These are phyloP conservation scores for Aspergillus floridensis DNA, from an alignment of 2,329 filamentous ascomycete species.

Conservation along the genomic window DNA sequence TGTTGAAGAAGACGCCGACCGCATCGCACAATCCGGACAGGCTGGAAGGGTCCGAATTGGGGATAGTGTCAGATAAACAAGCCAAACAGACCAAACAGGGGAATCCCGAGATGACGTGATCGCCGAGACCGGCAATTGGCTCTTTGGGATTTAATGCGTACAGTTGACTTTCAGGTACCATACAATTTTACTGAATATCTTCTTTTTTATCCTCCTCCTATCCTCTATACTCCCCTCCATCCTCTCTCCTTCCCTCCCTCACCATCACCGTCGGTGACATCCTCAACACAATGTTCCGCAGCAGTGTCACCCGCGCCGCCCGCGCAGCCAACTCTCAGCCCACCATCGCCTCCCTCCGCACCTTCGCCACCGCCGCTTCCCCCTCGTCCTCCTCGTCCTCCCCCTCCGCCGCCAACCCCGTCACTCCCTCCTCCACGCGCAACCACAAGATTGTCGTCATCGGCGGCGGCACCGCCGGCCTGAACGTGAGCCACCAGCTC, in stretches of 20 bases:
- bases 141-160: too few relatives aligned
- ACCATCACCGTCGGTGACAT: not conserved
- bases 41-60: too few relatives aligned
- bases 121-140: not conserved
- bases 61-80: not conserved
- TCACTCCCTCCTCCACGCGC: constrained; percentile 36
- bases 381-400: constrained; percentile 30
- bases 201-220: constrained; percentile 25
- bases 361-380: constrained; percentile 30
- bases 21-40: not conserved
- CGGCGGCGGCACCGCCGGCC: constrained; percentile 64
- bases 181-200: constrained; percentile 10
- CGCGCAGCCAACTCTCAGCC: constrained; percentile 17
- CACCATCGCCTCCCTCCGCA: constrained; percentile 11
- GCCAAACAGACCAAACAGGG: not conserved
- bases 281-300: constrained; percentile 25
- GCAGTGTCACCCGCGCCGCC: constrained; percentile 24
- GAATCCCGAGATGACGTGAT: not conserved
- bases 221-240: not conserved
- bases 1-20: not conserved
- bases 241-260: not conserved
- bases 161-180: not conserved
- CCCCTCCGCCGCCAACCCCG: constrained; percentile 30
- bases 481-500: constrained; percentile 66
- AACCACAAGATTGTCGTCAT: constrained; percentile 66